Percentiles rank a stretch among this genome's conserved stretches.
Evolutionary conservation across 108 stramenopile genomes (phyloP).

Genomic region (Mayamaea pseudoterrestris): DNA sequence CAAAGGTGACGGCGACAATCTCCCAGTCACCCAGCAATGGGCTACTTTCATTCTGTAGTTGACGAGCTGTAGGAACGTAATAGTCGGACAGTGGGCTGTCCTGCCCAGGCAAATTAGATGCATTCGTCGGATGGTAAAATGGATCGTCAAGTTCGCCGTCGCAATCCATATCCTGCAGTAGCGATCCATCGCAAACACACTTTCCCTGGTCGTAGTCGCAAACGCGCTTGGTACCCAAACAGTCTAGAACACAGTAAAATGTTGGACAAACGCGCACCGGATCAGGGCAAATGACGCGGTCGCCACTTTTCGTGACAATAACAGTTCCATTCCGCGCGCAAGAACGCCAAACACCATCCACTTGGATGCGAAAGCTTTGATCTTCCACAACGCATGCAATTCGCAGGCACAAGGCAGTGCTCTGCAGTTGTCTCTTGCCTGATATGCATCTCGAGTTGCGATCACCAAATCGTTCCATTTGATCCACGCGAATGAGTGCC

Average conservation of each 20-base stretch:
- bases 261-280: slow-evolving; percentile 62
- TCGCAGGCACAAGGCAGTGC: slow-evolving; percentile 55
- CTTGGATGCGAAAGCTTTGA: slow-evolving; percentile 42
- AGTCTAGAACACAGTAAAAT: slow-evolving; percentile 70
- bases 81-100: slow-evolving; percentile 16
- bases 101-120: slow-evolving; percentile 8
- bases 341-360: slow-evolving; percentile 53
- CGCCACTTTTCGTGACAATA: slow-evolving; percentile 31
- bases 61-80: slow-evolving; percentile 14
- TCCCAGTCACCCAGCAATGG: slow-evolving; percentile 14
- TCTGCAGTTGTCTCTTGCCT: too few relatives aligned
- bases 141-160: not conserved
- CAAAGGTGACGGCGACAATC: not conserved
- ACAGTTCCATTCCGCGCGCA: slow-evolving; percentile 48
- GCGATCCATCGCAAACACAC: slow-evolving; percentile 49
- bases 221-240: slow-evolving; percentile 48
- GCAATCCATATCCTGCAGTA: not conserved
- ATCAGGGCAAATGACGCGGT: slow-evolving; percentile 52
- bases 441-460: slow-evolving; percentile 62
- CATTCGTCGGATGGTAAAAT: slow-evolving; percentile 1
- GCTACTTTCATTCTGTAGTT: slow-evolving; percentile 5
- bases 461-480: slow-evolving; percentile 49
- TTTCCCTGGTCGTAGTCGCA: slow-evolving; percentile 57
- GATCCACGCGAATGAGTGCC: slow-evolving; percentile 26
- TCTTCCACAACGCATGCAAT: slow-evolving; percentile 76